These are phyloP conservation scores for Rosellinia necatrix DNA, from an alignment of 2,329 filamentous ascomycete genomes.

Conservation along the genomic window DNA sequence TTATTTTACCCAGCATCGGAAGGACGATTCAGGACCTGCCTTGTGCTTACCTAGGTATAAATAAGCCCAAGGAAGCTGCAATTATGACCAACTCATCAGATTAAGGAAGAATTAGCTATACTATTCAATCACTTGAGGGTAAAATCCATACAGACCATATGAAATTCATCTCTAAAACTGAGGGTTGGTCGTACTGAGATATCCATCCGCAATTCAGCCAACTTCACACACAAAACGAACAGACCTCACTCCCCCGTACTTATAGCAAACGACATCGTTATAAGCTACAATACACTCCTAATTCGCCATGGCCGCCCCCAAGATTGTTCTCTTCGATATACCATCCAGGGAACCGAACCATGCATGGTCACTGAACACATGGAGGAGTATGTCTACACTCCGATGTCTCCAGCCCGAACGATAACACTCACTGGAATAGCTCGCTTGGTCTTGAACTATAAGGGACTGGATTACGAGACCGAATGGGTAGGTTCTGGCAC, in stretches of 20 bases:
- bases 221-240: not conserved
- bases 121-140: too few species aligned
- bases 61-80: not conserved
- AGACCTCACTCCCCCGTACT: not conserved
- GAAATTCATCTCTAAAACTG: not conserved
- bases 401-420: not conserved
- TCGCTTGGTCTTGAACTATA: conserved; percentile 69
- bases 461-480: conserved; percentile 68
- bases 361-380: conserved; percentile 71
- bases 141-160: too few species aligned
- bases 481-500: conserved; percentile 55
- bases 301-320: conserved; percentile 28
- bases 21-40: too few species aligned
- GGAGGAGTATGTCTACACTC: conserved; percentile 61
- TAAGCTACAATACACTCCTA: not conserved
- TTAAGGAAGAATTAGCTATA: too few species aligned
- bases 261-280: not conserved
- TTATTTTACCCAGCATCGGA: not conserved
- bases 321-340: conserved; percentile 65
- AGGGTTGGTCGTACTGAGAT: too few species aligned
- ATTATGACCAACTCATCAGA: too few species aligned
- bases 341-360: conserved; percentile 55
- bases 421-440: conserved; percentile 48
- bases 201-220: too few species aligned
- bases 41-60: too few species aligned